Percentiles rank a stretch among this genome's conserved stretches.
These are phyloP conservation scores for Fusarium domesticum DNA, from an alignment of 2,329 filamentous ascomycete species.

Conservation along the genomic window DNA sequence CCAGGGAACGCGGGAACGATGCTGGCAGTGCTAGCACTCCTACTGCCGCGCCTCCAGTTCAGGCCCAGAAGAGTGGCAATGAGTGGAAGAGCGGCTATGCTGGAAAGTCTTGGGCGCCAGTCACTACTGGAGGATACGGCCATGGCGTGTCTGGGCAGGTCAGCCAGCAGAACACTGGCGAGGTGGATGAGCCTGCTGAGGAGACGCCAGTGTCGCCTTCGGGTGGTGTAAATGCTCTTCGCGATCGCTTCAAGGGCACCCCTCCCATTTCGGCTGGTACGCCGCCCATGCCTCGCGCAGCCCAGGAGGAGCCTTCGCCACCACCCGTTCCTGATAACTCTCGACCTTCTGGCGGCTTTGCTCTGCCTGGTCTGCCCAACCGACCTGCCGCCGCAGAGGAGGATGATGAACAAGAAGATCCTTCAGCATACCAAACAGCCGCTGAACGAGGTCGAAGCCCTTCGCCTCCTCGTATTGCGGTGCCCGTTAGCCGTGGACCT, in stretches of 20 bases:
- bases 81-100: conserved; percentile 89
- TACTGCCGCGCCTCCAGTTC: conserved; percentile 49
- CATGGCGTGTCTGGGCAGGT: conserved; percentile 53
- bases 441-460: conserved; percentile 47
- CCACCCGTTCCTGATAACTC: conserved; percentile 54
- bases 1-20: conserved; percentile 62
- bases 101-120: conserved; percentile 86
- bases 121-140: conserved; percentile 66
- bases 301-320: conserved; percentile 48
- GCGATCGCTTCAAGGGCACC: conserved; percentile 79
- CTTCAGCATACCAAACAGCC: conserved; percentile 35
- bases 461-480: conserved; percentile 81
- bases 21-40: conserved; percentile 41
- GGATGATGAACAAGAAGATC: conserved; percentile 51
- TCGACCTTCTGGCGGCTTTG: conserved; percentile 71
- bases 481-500: conserved; percentile 71
- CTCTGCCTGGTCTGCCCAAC: conserved; percentile 72
- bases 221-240: conserved; percentile 69
- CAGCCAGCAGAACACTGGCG: conserved; percentile 62
- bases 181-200: conserved; percentile 42
- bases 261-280: conserved; percentile 60
- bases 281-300: conserved; percentile 36
- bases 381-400: conserved; percentile 56
- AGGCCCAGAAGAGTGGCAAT: conserved; percentile 68
- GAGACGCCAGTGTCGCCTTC: conserved; percentile 54